Percentiles rank a stretch among this genome's conserved stretches.
These are phyloP conservation scores for Musa schizocarpa DNA, from an alignment of 176 grass and related monocot genomes.

Conservation along the genomic window DNA sequence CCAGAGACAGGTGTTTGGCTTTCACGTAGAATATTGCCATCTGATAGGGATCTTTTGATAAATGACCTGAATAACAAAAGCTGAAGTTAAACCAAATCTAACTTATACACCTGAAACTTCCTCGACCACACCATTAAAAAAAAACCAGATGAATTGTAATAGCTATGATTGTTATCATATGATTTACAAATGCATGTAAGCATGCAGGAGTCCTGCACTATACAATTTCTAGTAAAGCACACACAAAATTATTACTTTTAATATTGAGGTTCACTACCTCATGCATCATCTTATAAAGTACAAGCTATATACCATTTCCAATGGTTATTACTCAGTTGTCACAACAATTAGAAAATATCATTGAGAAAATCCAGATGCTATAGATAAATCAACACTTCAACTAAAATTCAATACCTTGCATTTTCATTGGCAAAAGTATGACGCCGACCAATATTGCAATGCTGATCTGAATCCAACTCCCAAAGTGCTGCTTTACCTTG, in stretches of 20 bases:
- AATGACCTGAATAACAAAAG: slow-evolving; percentile 51
- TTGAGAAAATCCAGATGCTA: background rate
- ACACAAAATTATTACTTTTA: too few relatives aligned
- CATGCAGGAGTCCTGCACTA: too few relatives aligned
- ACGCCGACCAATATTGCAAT: slow-evolving; percentile 81
- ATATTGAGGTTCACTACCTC: too few relatives aligned
- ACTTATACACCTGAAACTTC: background rate
- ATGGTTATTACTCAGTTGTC: too few relatives aligned
- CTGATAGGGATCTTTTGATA: slow-evolving; percentile 82
- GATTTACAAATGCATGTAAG: too few relatives aligned
- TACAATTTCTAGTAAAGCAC: too few relatives aligned
- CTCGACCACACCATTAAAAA: slow-evolving; percentile 2
- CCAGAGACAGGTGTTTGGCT: slow-evolving; percentile 35
- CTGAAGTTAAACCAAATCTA: background rate
- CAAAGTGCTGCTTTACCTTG: slow-evolving; percentile 75
- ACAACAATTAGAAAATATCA: background rate
- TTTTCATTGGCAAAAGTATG: slow-evolving; percentile 43
- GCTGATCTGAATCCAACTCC: slow-evolving; percentile 93
- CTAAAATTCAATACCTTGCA: slow-evolving; percentile 32
- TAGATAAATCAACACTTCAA: slow-evolving; percentile 1
- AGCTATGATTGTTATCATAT: too few relatives aligned
- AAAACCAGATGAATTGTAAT: too few relatives aligned
- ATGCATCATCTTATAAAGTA: too few relatives aligned
- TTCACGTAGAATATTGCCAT: slow-evolving; percentile 79
- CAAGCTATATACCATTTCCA: too few relatives aligned